Base-by-base conservation (phyloP, 2,329 filamentous ascomycete species). In the Colletotrichum tofieldiae region DNA sequence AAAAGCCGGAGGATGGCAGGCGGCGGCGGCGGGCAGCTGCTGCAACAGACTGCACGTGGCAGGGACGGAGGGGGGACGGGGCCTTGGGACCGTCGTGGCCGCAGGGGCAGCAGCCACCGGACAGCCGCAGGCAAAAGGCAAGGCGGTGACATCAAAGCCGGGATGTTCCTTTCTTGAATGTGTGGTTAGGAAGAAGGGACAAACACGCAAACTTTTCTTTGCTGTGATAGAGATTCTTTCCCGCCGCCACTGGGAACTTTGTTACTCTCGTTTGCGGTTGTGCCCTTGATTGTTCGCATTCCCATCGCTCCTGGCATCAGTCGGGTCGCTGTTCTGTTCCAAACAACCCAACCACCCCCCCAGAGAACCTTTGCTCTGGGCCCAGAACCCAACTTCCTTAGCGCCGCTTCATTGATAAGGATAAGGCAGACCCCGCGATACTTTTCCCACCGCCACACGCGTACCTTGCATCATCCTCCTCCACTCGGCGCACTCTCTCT, bases 101-200 rank as follows among this genome's bases (percentile, higher is more conserved):
- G 6, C 14, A 8, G 9, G 9, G 51, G 29, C 29, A 54, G 51
- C 20, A 32, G 29, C 11, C 2, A 18, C 14, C 3, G 9, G 51
- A 16, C 29, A 54, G 51, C 20, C 16, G 52, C 52, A 37, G 51
- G 51, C 18, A 26, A 12, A 39, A 32, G 32, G 32, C 52, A 51
- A 20, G 32, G 55, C 49, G 41, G 56, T 67, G 64, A 67, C 64
- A 67, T 71, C 56, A 67, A 65, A 51, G 20, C 64, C 51, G 64
- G 64, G 68, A 71, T 67, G 41, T 16, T 66, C 67, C 67, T 66
- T 71, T 39, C 47, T 71, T 32, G 29, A n/a, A 32, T 5, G 59
- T 11, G 18, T n/a, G 20, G 20, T 12, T 4, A n/a, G n/a, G 14
- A 9, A 16, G 6, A 18, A 11, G 32, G 16, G 51, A 61, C 58